These are phyloP conservation scores for Zymoseptoria crescenta DNA, from an alignment of 2,329 filamentous ascomycete species.

Conservation along the genomic window DNA sequence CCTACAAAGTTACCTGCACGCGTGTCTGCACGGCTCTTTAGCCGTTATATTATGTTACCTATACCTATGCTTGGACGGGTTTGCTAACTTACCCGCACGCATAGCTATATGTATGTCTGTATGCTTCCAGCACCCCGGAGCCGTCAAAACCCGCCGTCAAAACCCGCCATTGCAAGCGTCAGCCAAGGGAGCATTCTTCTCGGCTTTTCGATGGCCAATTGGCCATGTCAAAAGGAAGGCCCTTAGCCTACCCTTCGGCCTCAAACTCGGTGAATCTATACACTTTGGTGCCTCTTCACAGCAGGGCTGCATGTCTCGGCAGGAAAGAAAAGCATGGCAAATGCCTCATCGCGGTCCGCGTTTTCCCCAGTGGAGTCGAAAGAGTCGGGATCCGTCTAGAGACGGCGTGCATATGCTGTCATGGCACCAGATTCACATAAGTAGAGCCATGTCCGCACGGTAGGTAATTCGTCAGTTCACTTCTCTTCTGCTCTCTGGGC, in stretches of 20 bases:
- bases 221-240: background rate
- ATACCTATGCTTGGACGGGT: too few relatives aligned
- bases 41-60: too few relatives aligned
- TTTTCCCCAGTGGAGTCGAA: background rate
- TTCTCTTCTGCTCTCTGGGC: background rate
- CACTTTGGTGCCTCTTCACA: background rate
- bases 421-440: background rate
- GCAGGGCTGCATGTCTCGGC: background rate
- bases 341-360: background rate
- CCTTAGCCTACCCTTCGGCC: background rate
- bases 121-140: too few relatives aligned
- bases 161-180: background rate
- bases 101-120: too few relatives aligned
- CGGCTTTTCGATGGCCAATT: background rate
- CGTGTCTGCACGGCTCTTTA: too few relatives aligned
- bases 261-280: background rate
- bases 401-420: background rate
- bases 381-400: background rate
- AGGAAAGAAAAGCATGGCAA: background rate
- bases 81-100: too few relatives aligned
- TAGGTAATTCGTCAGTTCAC: background rate
- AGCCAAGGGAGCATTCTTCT: background rate
- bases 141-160: too few relatives aligned
- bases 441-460: background rate
- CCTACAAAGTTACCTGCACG: too few relatives aligned